Base-by-base conservation (phyloP, 129 eudicot genomes). In the Helianthus tuberosus region DNA sequence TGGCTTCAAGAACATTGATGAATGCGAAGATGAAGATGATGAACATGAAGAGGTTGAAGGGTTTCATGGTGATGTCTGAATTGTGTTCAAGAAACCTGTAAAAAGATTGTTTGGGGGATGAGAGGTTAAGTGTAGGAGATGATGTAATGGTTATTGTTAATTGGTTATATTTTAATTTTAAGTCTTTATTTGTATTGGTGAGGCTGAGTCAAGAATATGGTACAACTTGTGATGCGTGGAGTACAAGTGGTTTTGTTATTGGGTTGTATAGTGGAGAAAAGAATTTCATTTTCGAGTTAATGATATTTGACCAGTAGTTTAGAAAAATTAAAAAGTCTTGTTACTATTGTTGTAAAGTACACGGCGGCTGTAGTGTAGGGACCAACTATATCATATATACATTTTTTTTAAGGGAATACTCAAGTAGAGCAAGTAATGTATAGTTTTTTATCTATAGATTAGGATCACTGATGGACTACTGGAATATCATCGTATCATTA, bases 1-100 rank as follows among this genome's bases (percentile, higher is more conserved):
- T 67, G 52, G 64, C 54, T 3, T 68, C 64, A 44, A 71, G 63
- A 66, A 85, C 71, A 27, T 77, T 43, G 53, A 71, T 65, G 43
- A 44, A 67, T 52, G 78, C 50, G 20, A 55, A 80, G 61, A 83
- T 35, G 38, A 57, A 73, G 81, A 64, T 65, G 68, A 83, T 74
- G 73, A 62, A 73, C 7, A 48, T 44, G 72, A 66, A 58, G 58
- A 61, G 13, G 1, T 79, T 79, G 78, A 61, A 58, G 53, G 57
- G 10, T 17, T 41, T 57, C 87, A 83, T 83, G 11, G 8, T 67
- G 55, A 66, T 39, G 52, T 36, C 5, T 46, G n/a, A 60, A 69
- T 10, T 36, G 66, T 4, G 53, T 62, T 61, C 59, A 71, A 77
- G 75, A 71, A 78, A 46, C 60, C 48, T 78, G 67, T 27, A 52